Percentiles rank a stretch among this genome's conserved stretches.
Conservation (phyloP, 768 basidiomycete species). For the Auricularia heimuer region DNA sequence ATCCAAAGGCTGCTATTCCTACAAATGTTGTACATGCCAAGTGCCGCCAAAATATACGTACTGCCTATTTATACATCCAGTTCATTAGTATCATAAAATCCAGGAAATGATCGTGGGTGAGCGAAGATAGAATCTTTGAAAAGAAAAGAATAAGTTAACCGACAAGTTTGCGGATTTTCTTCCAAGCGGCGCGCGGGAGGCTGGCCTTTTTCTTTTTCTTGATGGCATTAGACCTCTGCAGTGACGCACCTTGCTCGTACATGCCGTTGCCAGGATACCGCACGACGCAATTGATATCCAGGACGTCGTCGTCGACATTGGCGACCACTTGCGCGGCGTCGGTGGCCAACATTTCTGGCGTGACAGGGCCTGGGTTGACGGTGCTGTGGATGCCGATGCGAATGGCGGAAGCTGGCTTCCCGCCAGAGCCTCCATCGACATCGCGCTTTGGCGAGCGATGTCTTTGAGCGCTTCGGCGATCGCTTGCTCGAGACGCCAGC, state of each 20-base stretch:
- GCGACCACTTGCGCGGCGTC: neutral
- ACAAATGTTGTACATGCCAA: no score
- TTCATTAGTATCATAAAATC: no score
- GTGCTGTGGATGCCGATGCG: neutral
- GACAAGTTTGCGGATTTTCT: neutral
- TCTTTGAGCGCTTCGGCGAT: no score
- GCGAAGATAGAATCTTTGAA: neutral
- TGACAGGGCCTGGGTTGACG: neutral
- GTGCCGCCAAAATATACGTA: no score
- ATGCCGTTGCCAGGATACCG: neutral
- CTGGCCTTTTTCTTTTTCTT: neutral
- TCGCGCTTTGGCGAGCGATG: no score
- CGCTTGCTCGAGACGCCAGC: no score
- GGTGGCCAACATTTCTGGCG: neutral
- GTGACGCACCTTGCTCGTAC: neutral
- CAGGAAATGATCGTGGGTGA: no score
- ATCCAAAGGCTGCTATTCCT: no score
- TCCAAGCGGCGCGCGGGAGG: neutral
- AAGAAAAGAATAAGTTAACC: neutral
- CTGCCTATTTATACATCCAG: no score
- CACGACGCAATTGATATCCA: neutral
- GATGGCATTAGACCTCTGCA: neutral
- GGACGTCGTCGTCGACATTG: neutral
- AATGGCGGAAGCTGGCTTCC: no score
- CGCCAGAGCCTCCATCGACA: no score